phyloP scores from a whole-genome alignment of 805 yeast species.

The Pichia exigua region DNA sequence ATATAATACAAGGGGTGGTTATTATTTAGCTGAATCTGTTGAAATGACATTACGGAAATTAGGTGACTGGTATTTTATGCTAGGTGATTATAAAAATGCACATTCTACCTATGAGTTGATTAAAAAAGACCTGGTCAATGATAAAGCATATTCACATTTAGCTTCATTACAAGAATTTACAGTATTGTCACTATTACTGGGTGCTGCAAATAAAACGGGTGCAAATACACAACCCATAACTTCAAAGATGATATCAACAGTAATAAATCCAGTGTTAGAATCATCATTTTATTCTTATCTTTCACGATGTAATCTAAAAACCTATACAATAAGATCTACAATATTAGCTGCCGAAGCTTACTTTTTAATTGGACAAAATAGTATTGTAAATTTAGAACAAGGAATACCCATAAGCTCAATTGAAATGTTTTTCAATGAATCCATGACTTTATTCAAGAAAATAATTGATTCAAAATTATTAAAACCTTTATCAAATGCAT shows the following conservation, averaged over 20 bases:
- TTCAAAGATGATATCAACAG: constrained; percentile 43
- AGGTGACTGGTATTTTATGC: constrained; percentile 89
- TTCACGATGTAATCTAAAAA: constrained; percentile 60
- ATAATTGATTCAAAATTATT: constrained; percentile 37
- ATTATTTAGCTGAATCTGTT: constrained; percentile 52
- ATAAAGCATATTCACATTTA: constrained; percentile 70
- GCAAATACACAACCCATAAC: constrained; percentile 29
- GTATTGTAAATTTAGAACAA: constrained; percentile 4
- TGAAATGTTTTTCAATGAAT: constrained; percentile 39
- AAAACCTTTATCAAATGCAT: constrained; percentile 37
- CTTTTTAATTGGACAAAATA: constrained; percentile 31
- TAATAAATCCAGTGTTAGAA: constrained; percentile 56
- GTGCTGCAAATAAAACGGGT: constrained; percentile 25
- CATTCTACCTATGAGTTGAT: constrained; percentile 75
- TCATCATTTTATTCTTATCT: constrained; percentile 66
- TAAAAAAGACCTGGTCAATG: constrained; percentile 67
- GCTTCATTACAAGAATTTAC: constrained; percentile 90
- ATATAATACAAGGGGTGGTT: constrained; percentile 46
- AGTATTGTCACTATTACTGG: constrained; percentile 64
- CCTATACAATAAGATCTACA: constrained; percentile 63
- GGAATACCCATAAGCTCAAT: not conserved
- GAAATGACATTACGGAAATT: constrained; percentile 73
- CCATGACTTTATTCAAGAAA: constrained; percentile 37
- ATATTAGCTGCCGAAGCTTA: constrained; percentile 67
- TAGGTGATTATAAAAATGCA: constrained; percentile 83